A percentile compares a stretch with the other conserved stretches of the same genome.
Conservation (phyloP, 2,329 filamentous ascomycete genomes). For the Thelonectria discophora region DNA sequence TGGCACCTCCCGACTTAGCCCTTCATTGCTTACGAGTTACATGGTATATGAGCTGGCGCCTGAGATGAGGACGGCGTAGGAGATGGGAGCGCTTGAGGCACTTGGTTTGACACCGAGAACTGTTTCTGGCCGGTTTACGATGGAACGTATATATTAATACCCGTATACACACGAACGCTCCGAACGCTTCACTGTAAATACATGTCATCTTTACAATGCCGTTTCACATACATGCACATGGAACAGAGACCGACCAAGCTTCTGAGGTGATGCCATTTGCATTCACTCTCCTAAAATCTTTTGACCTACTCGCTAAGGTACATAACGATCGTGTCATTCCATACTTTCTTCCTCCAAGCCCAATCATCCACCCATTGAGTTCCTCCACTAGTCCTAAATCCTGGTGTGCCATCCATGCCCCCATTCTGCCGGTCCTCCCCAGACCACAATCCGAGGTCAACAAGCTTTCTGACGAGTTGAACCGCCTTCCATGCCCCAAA, state of each 20-base stretch:
- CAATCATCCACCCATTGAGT: too few relatives aligned
- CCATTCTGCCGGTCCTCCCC: too few relatives aligned
- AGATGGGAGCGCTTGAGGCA: neutral
- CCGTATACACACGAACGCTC: neutral
- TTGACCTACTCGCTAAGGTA: too few relatives aligned
- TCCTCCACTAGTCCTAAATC: too few relatives aligned
- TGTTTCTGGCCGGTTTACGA: neutral
- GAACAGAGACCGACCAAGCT: neutral
- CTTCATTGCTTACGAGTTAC: neutral
- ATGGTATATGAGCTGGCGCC: neutral
- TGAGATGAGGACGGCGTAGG: neutral
- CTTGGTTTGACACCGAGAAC: neutral
- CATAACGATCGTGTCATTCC: too few relatives aligned
- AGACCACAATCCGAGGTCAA: too few relatives aligned
- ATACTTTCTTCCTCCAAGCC: too few relatives aligned
- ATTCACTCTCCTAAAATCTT: neutral
- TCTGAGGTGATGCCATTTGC: neutral
- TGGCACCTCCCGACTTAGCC: neutral
- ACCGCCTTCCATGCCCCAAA: too few relatives aligned
- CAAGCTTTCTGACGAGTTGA: too few relatives aligned
- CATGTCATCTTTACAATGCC: neutral
- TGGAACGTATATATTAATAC: slow-evolving; percentile 1
- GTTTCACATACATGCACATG: neutral
- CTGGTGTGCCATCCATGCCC: too few relatives aligned
- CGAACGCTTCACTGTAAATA: neutral